Evolutionary conservation across 2,329 filamentous ascomycete species (phyloP).

Genomic region (Chaetomium sp.): DNA sequence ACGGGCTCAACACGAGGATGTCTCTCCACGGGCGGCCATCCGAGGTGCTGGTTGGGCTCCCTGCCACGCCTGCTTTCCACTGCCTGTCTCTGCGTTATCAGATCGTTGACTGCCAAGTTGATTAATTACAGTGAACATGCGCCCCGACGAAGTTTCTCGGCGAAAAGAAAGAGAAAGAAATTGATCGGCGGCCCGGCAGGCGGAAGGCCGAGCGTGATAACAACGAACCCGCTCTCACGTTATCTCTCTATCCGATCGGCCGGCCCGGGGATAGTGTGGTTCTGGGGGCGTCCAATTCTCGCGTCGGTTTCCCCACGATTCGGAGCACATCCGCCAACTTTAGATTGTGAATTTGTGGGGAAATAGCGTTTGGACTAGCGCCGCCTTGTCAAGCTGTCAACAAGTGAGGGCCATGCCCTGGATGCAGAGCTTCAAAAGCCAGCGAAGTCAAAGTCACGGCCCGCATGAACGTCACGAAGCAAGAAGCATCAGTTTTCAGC

Average conservation of each 20-base stretch:
- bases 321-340: conserved; percentile 1
- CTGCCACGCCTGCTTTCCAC: neutral
- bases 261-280: neutral
- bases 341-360: neutral
- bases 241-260: neutral
- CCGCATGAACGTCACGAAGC: neutral
- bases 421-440: neutral
- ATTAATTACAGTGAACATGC: neutral
- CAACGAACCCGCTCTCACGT: neutral
- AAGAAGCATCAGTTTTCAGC: neutral
- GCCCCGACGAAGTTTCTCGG: no score
- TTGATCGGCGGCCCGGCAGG: no score
- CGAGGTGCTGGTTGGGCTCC: conserved; percentile 19
- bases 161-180: neutral
- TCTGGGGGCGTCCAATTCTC: neutral
- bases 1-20: conserved; percentile 1
- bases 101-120: conserved; percentile 8
- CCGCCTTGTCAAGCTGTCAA: neutral
- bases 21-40: conserved; percentile 19
- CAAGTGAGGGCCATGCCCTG: neutral
- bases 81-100: neutral
- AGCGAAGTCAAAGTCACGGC: neutral
- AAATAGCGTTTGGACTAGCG: conserved; percentile 7
- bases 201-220: neutral
- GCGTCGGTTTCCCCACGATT: conserved; percentile 4